Base-by-base conservation (phyloP, 2,329 filamentous ascomycete genomes). In the Juglanconis sp. region DNA sequence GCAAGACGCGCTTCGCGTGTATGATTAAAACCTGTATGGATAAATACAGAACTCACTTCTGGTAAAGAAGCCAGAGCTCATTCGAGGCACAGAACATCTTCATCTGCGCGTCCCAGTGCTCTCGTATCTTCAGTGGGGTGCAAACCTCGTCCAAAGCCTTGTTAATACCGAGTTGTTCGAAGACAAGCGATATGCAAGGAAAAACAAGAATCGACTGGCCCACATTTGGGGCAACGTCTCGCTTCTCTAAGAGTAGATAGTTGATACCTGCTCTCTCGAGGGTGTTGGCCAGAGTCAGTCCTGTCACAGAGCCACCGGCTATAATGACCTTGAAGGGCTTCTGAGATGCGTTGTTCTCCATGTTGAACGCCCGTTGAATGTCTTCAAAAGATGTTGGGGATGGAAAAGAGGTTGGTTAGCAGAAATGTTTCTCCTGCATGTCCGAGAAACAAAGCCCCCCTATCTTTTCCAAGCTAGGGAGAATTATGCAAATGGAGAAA, bases 201-300 rank as follows among this genome's bases (percentile, higher is more conserved):
- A 74, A 62, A 0, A 84, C 64, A 1, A 72, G 78, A 35, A 85
- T 79, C 3, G 73, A 76, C 0, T 79, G 80, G 0, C 82, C 82
- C 0, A 77, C 69, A 17, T 76, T 70, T 0, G 81, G 79, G 0
- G 75, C 75, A 31, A 83, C 75, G 0, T 73, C 67, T 0, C 63
- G 36, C 50, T 77, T 68, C 62, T 85, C 81, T 0, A 85, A 71
- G 0, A 85, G 61, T 2, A 81, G 60, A 65, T 78, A 84, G 62
- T 83, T 76, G 57, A 85, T 77, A 32, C 67, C 68, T 35, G 76
- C 69, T 49, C 68, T 67, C 55, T 83, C 74, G 2, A 61, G 74
- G 62, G 75, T 74, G 48, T 76, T 73, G 4, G 79, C 78, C 6
- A 82, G 67, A 0, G 76, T 71, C 1, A 82, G 68, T 5, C 81